phyloP scores from a whole-genome alignment of 108 stramenopile species.

The Nitzschia sp. region DNA sequence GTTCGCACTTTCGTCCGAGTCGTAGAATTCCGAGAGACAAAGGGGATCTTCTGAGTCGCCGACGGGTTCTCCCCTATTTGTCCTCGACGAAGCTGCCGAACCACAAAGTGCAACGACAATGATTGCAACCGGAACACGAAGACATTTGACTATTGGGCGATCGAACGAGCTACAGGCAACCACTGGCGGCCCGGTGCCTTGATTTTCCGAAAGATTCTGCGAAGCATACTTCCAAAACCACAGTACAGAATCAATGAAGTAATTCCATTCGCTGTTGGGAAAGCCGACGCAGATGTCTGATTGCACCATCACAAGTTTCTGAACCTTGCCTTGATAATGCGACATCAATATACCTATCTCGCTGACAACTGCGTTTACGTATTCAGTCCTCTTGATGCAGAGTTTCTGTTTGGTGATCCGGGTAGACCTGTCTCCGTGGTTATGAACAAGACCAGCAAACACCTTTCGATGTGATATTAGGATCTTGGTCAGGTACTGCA shows the following conservation, averaged over 20 bases:
- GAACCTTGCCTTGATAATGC: conserved; percentile 34
- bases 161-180: conserved; percentile 38
- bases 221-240: conserved; percentile 65
- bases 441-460: conserved; percentile 1
- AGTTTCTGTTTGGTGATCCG: conserved; percentile 38
- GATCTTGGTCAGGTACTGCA: conserved; percentile 12
- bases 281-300: conserved; percentile 24
- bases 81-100: conserved; percentile 36
- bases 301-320: conserved; percentile 23
- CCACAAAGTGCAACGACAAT: conserved; percentile 68
- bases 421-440: conserved; percentile 38
- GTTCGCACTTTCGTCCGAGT: conserved; percentile 75
- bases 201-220: conserved; percentile 13
- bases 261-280: conserved; percentile 9
- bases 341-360: conserved; percentile 61
- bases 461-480: conserved; percentile 16
- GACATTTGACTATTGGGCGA: conserved; percentile 23
- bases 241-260: conserved; percentile 43
- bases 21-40: conserved; percentile 59
- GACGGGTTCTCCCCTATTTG: neutral
- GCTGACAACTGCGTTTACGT: conserved; percentile 39
- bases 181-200: neutral
- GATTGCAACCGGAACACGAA: conserved; percentile 57
- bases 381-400: conserved; percentile 38
- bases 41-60: conserved; percentile 15